These are phyloP conservation scores for Ananas comosus DNA, from an alignment of 176 grass and related monocot genomes.

Conservation along the genomic window DNA sequence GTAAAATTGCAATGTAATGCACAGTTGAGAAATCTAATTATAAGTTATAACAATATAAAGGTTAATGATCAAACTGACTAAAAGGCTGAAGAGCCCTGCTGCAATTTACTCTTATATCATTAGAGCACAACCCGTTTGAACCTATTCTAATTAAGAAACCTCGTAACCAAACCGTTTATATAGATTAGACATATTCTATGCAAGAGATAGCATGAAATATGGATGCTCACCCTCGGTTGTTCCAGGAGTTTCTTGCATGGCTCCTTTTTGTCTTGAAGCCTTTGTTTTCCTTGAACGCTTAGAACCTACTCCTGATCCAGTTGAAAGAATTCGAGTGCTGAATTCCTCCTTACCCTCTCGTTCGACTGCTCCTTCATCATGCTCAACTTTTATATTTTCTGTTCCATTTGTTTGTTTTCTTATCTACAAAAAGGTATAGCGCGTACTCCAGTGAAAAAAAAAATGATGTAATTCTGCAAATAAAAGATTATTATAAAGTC, in stretches of 20 bases:
- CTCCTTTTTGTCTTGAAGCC: slow-evolving; percentile 24
- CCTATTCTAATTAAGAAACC: neutral
- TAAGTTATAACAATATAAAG: too few relatives aligned
- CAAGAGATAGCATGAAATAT: neutral
- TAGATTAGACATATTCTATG: neutral
- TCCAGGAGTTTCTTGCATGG: slow-evolving; percentile 20
- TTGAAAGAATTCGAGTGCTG: neutral
- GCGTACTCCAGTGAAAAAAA: neutral
- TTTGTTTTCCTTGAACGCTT: slow-evolving; percentile 45
- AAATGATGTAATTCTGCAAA: neutral
- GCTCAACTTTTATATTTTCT: slow-evolving; percentile 35
- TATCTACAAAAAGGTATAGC: slow-evolving; percentile 23
- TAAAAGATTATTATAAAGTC: neutral
- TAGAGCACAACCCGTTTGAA: neutral
- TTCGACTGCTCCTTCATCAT: slow-evolving; percentile 13
- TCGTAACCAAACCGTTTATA: neutral
- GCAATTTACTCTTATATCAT: too few relatives aligned
- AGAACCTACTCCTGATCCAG: slow-evolving; percentile 26
- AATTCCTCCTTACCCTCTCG: slow-evolving; percentile 35
- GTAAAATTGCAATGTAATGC: too few relatives aligned
- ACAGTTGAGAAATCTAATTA: too few relatives aligned
- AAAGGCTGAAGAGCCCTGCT: too few relatives aligned
- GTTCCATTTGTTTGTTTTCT: slow-evolving; percentile 32
- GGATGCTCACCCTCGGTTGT: slow-evolving; percentile 33
- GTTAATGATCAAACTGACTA: too few relatives aligned